These are phyloP conservation scores for Boletus sp. DNA, from an alignment of 768 basidiomycete species.

Conservation along the genomic window DNA sequence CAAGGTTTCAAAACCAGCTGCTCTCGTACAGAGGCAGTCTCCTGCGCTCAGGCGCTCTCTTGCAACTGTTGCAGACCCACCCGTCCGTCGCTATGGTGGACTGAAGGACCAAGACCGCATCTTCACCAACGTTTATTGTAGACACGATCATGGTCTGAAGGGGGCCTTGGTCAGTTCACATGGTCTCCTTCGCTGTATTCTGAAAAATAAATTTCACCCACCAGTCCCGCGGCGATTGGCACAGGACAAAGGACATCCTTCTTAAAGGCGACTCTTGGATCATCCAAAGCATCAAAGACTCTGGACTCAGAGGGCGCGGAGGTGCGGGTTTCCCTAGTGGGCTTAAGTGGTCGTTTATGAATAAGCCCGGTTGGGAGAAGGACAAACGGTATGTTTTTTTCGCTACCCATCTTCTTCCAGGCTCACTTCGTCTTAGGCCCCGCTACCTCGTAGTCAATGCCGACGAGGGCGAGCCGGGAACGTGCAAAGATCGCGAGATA, in stretches of 20 bases:
- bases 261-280: constrained; percentile 97
- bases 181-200: not conserved
- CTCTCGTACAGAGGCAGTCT: constrained; percentile 18
- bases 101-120: constrained; percentile 93
- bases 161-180: constrained; percentile 67
- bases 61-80: constrained; percentile 80
- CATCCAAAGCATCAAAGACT: constrained; percentile 93
- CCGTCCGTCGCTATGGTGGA: constrained; percentile 88
- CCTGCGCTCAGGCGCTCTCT: constrained; percentile 32
- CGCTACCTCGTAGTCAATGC: constrained; percentile 97
- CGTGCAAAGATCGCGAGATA: constrained; percentile 99
- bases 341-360: constrained; percentile 98
- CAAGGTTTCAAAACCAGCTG: constrained; percentile 26
- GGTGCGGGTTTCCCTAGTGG: constrained; percentile 97
- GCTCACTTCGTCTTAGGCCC: constrained; percentile 51
- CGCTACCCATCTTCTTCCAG: not conserved
- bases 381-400: constrained; percentile 62
- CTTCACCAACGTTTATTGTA: constrained; percentile 86
- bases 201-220: not conserved
- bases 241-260: constrained; percentile 93
- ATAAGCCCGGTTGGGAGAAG: constrained; percentile 98
- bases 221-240: constrained; percentile 95
- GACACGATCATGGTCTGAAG: constrained; percentile 90
- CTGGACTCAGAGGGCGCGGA: constrained; percentile 91
- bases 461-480: constrained; percentile 98